Base-by-base conservation (phyloP, 2,329 filamentous ascomycete species). In the Cladosporium cucumerinum region DNA sequence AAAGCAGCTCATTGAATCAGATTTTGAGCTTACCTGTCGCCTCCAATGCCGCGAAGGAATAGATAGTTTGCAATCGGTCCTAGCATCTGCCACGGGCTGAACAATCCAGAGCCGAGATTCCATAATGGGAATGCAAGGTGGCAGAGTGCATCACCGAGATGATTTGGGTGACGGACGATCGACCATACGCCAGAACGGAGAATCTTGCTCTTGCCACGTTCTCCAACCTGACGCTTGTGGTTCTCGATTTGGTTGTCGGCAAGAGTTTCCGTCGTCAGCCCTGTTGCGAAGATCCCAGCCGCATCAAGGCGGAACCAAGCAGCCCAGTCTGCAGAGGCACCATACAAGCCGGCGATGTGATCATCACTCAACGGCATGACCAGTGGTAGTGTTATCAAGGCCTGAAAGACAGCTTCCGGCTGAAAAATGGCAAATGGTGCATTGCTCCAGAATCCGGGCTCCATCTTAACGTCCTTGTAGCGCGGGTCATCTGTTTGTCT, bases 111-210 rank as follows among this genome's bases (percentile, higher is more conserved):
- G 21, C 82, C 80, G 71, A 84, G 85, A 2, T 87, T 79, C 65
- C 86, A 79, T 8, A 87, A 72, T 1, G 84, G 83, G 78, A 87
- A 87, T 0, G 85, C 86, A 55, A 84, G 70, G 70, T 88, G 86
- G 11, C 86, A 80, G 4, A 88, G 78, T 2, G 82, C 79, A 64
- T 87, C 86, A 1, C 86, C 86, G n/a, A 87, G 81, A 70, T 87
- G 87, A 76, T 87, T 87, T 0, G 86, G 86, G 75, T 87, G 85
- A 57, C 86, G 77, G 28, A 87, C 85, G 34, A 87, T 80, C 69
- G 84, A 85, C 84, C 85, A 87, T 32, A 88, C 86, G 14, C 85
- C 85, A n/a, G 84, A 79, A 16, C 82, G 80, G 66, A 83, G 79
- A 32, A 87, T 76, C 43, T 59, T 64, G 55, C 58, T 63, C 28